Conservation (phyloP, 768 basidiomycete genomes). For the Agaricus subrufescens region DNA sequence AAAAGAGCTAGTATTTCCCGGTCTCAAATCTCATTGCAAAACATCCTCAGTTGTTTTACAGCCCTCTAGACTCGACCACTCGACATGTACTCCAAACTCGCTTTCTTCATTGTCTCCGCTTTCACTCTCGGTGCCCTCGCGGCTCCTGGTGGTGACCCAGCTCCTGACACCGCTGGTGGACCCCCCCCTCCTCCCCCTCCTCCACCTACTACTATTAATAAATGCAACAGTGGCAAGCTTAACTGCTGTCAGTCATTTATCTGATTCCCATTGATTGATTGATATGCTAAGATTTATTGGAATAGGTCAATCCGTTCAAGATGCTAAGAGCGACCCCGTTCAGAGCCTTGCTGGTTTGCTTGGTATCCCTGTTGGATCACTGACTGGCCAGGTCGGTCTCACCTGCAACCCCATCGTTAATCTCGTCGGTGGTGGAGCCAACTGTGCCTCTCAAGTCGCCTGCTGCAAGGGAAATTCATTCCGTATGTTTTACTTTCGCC, state of each 20-base stretch:
- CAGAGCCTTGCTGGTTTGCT: neutral
- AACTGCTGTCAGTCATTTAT: conserved; percentile 8
- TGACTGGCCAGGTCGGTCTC: conserved; percentile 7
- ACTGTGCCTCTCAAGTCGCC: conserved; percentile 4
- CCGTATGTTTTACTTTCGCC: neutral
- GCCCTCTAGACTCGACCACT: neutral
- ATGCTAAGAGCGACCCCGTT: neutral
- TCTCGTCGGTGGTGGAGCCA: conserved; percentile 2
- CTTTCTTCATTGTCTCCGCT: conserved; percentile 8
- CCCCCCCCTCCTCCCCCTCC: too few species aligned
- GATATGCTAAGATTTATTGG: too few species aligned
- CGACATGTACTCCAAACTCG: conserved; percentile 12
- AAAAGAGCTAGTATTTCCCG: too few species aligned
- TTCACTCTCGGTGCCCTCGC: conserved; percentile 10
- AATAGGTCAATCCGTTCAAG: neutral
- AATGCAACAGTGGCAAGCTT: conserved; percentile 8
- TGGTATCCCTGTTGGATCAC: neutral
- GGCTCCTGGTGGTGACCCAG: conserved; percentile 2
- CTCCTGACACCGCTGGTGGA: too few species aligned
- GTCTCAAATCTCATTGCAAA: neutral
- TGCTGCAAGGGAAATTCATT: conserved; percentile 7
- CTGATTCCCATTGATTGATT: neutral
- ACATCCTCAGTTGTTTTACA: neutral
- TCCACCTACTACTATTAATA: neutral
- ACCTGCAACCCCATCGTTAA: conserved; percentile 7